phyloP scores from a whole-genome alignment of 2,329 filamentous ascomycete genomes.

The Onygenales sp. region DNA sequence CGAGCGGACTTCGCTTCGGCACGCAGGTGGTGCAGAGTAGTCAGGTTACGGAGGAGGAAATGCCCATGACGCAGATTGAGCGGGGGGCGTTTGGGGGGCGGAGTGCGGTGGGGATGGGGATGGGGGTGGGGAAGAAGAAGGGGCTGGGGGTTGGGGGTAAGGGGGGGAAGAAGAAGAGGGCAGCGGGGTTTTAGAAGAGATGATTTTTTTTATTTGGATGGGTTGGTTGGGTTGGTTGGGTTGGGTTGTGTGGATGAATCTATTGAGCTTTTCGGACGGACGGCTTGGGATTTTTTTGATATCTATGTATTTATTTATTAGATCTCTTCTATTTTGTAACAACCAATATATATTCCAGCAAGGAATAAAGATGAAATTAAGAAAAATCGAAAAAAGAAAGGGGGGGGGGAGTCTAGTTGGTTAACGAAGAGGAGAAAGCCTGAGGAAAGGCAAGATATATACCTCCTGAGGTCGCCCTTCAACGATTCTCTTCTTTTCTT shows the following conservation, averaged over 20 bases:
- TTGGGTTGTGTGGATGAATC: no score
- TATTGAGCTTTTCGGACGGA: neutral
- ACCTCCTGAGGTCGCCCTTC: no score
- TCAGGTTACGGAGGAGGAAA: conserved; percentile 23
- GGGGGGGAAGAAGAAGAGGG: conserved; percentile 29
- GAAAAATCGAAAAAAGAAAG: no score
- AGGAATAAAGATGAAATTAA: no score
- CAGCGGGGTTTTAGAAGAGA: conserved; percentile 28
- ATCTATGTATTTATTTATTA: neutral
- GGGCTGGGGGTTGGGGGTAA: conserved; percentile 10
- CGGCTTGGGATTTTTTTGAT: neutral
- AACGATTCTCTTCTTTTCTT: no score
- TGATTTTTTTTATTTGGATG: neutral
- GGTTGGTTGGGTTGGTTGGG: neutral
- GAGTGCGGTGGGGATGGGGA: conserved; percentile 19
- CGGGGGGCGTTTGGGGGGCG: conserved; percentile 29
- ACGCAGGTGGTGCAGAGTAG: conserved; percentile 20
- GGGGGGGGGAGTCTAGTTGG: no score
- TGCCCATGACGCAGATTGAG: conserved; percentile 33
- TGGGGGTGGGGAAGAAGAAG: conserved; percentile 15
- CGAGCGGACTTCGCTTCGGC: neutral
- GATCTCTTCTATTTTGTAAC: no score
- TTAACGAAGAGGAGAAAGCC: no score
- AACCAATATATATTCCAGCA: no score
- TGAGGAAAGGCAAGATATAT: no score